Evolutionary conservation across 371 early-diverging fungal species (phyloP).

Genomic region (Parasitella parasitica): DNA sequence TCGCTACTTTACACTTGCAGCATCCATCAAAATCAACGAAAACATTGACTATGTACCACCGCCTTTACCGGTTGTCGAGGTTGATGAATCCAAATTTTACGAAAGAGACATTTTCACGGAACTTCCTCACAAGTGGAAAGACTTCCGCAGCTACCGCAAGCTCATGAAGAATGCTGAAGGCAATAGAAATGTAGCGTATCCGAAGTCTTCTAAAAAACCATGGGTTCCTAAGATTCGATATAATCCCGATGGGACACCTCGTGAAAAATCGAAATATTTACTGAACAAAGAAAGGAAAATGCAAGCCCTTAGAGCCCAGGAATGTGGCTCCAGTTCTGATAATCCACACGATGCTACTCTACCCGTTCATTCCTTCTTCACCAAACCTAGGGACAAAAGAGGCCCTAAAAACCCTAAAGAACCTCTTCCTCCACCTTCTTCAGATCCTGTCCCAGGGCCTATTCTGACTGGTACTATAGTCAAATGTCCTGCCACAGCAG

Average conservation of each 20-base stretch:
- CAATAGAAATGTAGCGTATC: neutral
- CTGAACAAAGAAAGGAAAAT: neutral
- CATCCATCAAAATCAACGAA: constrained; percentile 17
- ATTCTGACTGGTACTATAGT: neutral
- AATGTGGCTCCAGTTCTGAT: neutral
- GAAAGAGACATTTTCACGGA: neutral
- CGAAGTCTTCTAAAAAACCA: too few species aligned
- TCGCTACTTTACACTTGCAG: constrained; percentile 32
- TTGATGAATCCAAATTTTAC: neutral
- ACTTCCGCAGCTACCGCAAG: neutral
- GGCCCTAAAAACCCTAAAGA: neutral
- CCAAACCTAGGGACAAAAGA: too few species aligned
- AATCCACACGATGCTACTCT: neutral
- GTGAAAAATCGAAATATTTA: neutral
- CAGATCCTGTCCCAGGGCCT: neutral
- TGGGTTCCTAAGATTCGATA: neutral
- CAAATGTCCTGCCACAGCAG: too few species aligned
- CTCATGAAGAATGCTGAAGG: neutral
- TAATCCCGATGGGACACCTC: neutral
- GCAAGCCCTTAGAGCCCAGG: too few species aligned
- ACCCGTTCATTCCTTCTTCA: neutral
- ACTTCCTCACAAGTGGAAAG: neutral
- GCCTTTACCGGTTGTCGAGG: neutral
- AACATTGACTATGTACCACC: constrained; percentile 6
- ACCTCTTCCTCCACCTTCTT: neutral